These are phyloP conservation scores for Penicillium sp. DNA, from an alignment of 2,329 filamentous ascomycete genomes.

Conservation along the genomic window DNA sequence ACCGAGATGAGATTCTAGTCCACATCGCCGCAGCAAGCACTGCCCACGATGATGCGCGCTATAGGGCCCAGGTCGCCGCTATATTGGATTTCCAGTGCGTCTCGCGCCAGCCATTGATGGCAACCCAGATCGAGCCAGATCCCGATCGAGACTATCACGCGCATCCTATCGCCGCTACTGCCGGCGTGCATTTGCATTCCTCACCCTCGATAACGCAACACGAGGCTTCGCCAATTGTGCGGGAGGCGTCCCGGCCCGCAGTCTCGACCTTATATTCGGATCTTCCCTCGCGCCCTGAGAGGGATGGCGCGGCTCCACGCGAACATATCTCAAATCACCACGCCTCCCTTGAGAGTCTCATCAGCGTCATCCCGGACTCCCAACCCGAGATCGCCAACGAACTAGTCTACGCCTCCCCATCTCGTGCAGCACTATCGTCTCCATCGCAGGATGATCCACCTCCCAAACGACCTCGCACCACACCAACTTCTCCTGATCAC, in stretches of 20 bases:
- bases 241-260: constrained; percentile 8
- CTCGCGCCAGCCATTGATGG: constrained; percentile 22
- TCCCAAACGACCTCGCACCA: constrained; percentile 2
- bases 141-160: neutral
- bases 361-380: constrained; percentile 44
- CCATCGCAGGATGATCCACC: neutral
- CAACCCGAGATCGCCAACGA: constrained; percentile 27
- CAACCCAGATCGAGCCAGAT: neutral
- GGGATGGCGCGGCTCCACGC: neutral
- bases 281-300: neutral
- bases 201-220: neutral
- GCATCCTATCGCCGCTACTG: neutral
- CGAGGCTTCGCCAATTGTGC: constrained; percentile 3
- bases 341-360: constrained; percentile 34
- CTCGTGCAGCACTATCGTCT: constrained; percentile 1
- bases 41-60: constrained; percentile 38
- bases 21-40: constrained; percentile 43
- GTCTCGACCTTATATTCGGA: neutral
- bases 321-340: constrained; percentile 4
- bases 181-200: neutral
- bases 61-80: constrained; percentile 40
- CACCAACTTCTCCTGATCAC: neutral
- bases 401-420: neutral
- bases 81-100: constrained; percentile 36
- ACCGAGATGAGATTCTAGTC: constrained; percentile 37